Evolutionary conservation across 768 basidiomycete species (phyloP), one percentile per base, ranked within the genome.

Genomic region (Macrocybe gigantea): DNA sequence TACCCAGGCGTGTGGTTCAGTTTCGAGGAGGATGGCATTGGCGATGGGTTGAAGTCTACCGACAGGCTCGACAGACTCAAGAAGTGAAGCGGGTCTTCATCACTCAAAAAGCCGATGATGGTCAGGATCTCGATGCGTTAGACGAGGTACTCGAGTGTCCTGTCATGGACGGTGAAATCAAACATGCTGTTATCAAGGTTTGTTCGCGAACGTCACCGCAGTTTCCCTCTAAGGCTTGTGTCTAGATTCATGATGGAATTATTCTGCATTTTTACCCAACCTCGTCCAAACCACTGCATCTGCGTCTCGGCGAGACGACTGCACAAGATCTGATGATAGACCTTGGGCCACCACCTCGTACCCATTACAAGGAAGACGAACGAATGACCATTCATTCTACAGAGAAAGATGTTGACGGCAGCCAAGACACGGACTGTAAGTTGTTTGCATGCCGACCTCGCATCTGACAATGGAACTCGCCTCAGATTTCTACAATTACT

Each of bases 401-500:
- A 4, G 76, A 79, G n/a, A 70, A 68, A 22, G 73, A 71, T 45
- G 68, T 72, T 44, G 77, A 79, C 37, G 68, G 72, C 55, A 73
- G 78, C 52, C 2, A 22, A 22, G 22, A 22, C 22, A 22, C 22
- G 22, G 22, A 22, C 22, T 78, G 81, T 76, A 54, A 50, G 70
- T 52, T 45, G 22, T 22, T 22, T 22, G 22, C 22, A 22, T 22
- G 22, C 22, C 22, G 22, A 22, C 22, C 22, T 22, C 22, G 22
- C 22, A 22, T 22, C 22, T 22, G 22, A 22, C 22, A 22, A 22
- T 22, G 22, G n/a, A 29, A 15, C n/a, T 41, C 43, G 36, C 2
- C 10, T 22, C 51, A 91, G 89, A 92, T 64, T 92, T 93, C 61
- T 92, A 88, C 65, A 95, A 94, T 58, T 96, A 96, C 59, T 92